phyloP scores from a whole-genome alignment of 2,329 filamentous ascomycete species.

The Pseudocercospora cruenta region DNA sequence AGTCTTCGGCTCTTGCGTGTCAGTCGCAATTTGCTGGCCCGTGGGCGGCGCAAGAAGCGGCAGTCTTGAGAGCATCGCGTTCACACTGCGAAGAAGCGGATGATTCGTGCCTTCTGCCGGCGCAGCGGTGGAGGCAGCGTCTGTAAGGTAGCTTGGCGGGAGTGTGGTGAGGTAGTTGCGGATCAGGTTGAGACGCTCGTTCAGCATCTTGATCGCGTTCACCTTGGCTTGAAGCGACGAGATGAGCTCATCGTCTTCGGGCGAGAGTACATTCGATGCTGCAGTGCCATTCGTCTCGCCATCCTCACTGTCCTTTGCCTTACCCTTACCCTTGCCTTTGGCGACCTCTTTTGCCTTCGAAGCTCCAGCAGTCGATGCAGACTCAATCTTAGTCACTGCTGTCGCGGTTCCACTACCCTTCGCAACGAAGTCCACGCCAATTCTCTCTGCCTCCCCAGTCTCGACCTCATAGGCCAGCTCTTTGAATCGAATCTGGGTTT shows the following conservation, averaged over 20 bases:
- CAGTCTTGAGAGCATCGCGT: conserved; percentile 80
- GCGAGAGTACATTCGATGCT: conserved; percentile 51
- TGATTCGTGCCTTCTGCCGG: conserved; percentile 56
- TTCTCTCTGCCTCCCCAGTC: conserved; percentile 96
- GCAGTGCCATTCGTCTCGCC: conserved; percentile 36
- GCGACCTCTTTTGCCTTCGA: conserved; percentile 35
- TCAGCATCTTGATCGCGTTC: conserved; percentile 93
- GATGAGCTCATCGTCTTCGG: conserved; percentile 68
- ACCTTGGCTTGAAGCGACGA: conserved; percentile 78
- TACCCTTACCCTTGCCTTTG: conserved; percentile 45
- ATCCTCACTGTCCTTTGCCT: conserved; percentile 50
- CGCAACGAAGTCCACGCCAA: conserved; percentile 91
- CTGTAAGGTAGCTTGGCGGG: conserved; percentile 66
- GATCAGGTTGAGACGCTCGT: conserved; percentile 60
- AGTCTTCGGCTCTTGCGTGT: conserved; percentile 55
- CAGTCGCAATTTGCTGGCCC: conserved; percentile 64
- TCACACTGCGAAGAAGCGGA: conserved; percentile 82
- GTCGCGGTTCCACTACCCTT: conserved; percentile 81
- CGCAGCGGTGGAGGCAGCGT: conserved; percentile 42
- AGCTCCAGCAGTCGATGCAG: conserved; percentile 21
- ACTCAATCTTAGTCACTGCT: conserved; percentile 48
- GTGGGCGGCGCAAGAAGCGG: conserved; percentile 77
- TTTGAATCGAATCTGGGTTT: conserved; percentile 72
- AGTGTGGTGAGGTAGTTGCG: conserved; percentile 73
- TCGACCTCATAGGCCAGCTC: conserved; percentile 86